Evolutionary conservation across 2,329 filamentous ascomycete genomes (phyloP).

Genomic region (Nothopassalora personata): DNA sequence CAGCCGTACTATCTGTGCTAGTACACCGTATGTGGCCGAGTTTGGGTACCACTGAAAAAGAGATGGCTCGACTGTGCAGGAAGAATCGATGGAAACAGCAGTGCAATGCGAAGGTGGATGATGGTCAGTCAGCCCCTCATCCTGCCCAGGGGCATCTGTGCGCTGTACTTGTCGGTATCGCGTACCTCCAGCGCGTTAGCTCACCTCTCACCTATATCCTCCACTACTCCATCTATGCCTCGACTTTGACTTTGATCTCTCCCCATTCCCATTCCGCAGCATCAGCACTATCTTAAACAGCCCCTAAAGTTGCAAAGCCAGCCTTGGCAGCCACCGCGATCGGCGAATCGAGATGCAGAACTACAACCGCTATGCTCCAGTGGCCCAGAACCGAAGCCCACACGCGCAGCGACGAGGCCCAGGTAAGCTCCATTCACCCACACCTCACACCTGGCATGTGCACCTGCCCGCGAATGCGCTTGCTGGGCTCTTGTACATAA

Average conservation of each 20-base stretch:
- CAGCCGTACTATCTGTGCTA: no score
- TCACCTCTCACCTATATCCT: not conserved
- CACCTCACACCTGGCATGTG: not conserved
- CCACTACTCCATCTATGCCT: not conserved
- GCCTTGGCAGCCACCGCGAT: conserved; percentile 1
- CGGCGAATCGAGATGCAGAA: conserved; percentile 5
- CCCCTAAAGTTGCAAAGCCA: not conserved
- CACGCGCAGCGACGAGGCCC: conserved; percentile 1
- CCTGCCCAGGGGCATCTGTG: no score
- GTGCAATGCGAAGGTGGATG: not conserved
- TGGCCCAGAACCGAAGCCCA: not conserved
- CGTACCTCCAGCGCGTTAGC: not conserved
- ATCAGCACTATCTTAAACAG: not conserved
- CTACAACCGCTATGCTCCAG: not conserved
- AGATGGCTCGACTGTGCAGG: no score
- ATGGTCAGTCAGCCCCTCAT: not conserved
- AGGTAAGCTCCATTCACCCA: not conserved
- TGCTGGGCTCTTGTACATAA: no score
- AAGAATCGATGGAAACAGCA: not conserved
- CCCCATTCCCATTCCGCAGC: not conserved
- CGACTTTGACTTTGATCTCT: no score
- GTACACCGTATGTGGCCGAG: no score
- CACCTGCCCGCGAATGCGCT: not conserved
- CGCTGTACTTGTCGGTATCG: not conserved
- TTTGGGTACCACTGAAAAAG: no score